Conservation (phyloP, 108 stramenopile genomes). For the Cyclotella cryptica region DNA sequence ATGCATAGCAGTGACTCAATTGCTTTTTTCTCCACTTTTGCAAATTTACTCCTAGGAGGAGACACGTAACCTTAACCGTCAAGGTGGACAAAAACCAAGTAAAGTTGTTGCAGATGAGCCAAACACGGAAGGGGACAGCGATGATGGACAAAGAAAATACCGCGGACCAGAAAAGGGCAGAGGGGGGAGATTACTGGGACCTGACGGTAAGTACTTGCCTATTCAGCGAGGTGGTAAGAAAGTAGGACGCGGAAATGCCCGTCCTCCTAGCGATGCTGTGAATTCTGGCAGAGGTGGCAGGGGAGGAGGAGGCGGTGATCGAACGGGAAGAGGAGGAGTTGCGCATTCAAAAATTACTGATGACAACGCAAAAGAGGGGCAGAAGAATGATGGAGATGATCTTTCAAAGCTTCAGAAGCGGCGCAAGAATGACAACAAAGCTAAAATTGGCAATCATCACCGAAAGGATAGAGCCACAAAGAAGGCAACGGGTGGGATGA, state of each 20-base stretch:
- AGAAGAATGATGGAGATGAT: conserved; percentile 32
- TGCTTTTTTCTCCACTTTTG: neutral
- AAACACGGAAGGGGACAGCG: conserved; percentile 33
- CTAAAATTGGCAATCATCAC: conserved; percentile 71
- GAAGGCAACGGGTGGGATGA: conserved; percentile 55
- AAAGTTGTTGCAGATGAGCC: conserved; percentile 10
- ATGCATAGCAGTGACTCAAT: neutral
- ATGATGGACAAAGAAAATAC: conserved; percentile 55
- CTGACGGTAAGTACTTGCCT: conserved; percentile 79
- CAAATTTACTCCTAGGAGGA: conserved; percentile 13
- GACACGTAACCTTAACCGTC: conserved; percentile 44
- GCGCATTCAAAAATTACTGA: conserved; percentile 16
- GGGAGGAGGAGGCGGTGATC: conserved; percentile 7
- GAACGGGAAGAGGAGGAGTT: conserved; percentile 25
- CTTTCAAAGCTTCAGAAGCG: conserved; percentile 70
- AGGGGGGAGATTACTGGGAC: conserved; percentile 80
- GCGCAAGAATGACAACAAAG: conserved; percentile 71
- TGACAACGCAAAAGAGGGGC: conserved; percentile 3
- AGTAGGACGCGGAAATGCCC: conserved; percentile 12
- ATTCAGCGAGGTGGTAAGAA: conserved; percentile 57
- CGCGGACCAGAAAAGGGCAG: conserved; percentile 88
- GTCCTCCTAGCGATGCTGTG: conserved; percentile 13
- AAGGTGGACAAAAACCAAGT: conserved; percentile 10
- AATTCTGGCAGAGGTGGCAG: conserved; percentile 7
- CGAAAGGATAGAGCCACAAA: conserved; percentile 64